A percentile compares a stretch with the other conserved stretches of the same genome.
These are phyloP conservation scores for Backusella sp. DNA, from an alignment of 192 early-diverging fungal genomes.

Conservation along the genomic window DNA sequence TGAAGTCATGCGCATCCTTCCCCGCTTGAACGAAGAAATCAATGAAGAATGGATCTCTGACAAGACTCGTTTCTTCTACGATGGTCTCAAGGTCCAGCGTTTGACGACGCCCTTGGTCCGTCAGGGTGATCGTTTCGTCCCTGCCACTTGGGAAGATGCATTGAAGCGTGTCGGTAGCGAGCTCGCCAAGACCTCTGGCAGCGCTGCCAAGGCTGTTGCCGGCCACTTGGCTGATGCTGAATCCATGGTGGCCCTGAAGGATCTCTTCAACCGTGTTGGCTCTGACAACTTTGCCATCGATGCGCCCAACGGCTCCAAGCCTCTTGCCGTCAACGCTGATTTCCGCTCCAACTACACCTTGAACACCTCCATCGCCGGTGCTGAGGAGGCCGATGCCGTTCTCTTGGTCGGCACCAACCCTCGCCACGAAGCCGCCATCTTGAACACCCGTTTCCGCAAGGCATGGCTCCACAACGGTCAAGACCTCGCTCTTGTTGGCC, in stretches of 20 bases:
- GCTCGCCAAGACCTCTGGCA: constrained; percentile 55
- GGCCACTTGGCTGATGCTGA: constrained; percentile 95
- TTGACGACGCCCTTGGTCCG: constrained; percentile 90
- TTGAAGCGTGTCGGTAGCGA: constrained; percentile 68
- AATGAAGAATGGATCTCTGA: constrained; percentile 99
- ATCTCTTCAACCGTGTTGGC: constrained; percentile 84
- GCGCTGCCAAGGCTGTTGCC: constrained; percentile 79
- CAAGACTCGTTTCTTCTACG: constrained; percentile 93
- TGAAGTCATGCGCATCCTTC: constrained; percentile 95
- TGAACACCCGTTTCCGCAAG: constrained; percentile 96
- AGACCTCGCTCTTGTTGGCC: constrained; percentile 82
- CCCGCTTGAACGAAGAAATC: constrained; percentile 95
- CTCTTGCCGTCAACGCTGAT: constrained; percentile 61
- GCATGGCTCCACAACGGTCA: constrained; percentile 81
- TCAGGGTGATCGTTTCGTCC: constrained; percentile 78
- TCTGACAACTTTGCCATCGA: constrained; percentile 87
- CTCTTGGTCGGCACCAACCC: constrained; percentile 95
- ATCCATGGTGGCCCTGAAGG: constrained; percentile 91
- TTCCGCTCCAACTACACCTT: constrained; percentile 89
- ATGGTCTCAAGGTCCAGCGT: constrained; percentile 95
- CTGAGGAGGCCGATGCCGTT: constrained; percentile 92
- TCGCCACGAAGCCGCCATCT: constrained; percentile 91
- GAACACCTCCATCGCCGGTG: constrained; percentile 80
- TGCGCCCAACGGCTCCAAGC: constrained; percentile 45
- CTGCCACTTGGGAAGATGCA: constrained; percentile 85